Evolutionary conservation across 495 filamentous ascomycete species (phyloP).

Genomic region (Penicillium argentinense): DNA sequence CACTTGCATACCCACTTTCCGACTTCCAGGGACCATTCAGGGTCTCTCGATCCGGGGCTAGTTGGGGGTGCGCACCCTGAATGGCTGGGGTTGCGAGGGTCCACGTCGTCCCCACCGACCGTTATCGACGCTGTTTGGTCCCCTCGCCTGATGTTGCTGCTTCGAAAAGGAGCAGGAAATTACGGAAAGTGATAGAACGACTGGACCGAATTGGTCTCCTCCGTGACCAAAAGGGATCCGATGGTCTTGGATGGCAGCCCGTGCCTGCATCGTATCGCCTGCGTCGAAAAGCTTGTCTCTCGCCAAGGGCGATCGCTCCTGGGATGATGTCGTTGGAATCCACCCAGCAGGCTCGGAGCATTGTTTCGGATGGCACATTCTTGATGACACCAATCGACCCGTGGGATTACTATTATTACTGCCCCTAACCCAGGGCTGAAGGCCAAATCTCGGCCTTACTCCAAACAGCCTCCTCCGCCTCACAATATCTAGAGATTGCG

Average conservation of each 20-base stretch:
- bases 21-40: neutral
- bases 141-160: neutral
- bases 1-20: neutral
- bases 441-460: no score
- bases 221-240: no score
- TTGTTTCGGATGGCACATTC: constrained; percentile 2
- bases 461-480: no score
- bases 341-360: constrained; percentile 1
- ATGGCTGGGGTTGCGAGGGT: neutral
- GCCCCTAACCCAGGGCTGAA: no score
- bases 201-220: no score
- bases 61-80: neutral
- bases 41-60: neutral
- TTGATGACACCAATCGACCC: no score
- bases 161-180: constrained; percentile 1
- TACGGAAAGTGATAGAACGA: no score
- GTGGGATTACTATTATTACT: no score
- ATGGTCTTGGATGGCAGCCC: no score
- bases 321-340: constrained; percentile 6
- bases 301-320: constrained; percentile 13
- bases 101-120: neutral
- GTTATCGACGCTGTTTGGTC: neutral
- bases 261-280: no score
- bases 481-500: no score
- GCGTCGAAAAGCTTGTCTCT: constrained; percentile 20